Evolutionary conservation across 805 yeast genomes (phyloP), one percentile per base, ranked within the genome.

Genomic region (Saccharomycopsis fodiens): DNA sequence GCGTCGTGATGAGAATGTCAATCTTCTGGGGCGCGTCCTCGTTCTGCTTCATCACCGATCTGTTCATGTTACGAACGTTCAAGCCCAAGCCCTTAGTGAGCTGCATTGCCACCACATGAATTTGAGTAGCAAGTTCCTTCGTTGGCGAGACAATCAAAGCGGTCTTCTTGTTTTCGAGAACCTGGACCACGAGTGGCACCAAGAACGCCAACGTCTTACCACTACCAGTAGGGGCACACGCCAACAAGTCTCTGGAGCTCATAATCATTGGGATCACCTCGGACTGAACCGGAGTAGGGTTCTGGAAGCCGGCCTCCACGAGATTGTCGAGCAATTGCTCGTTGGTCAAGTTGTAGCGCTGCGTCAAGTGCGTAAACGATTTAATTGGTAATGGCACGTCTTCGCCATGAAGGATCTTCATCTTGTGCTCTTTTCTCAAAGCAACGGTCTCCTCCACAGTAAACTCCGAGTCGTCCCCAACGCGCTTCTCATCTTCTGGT

Each of bases 171-270:
- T 29, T 37, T 16, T 39, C 36, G 5, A 50, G 19, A 54, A 50
- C 21, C 17, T 85, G 93, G 15, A 50, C 44, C 17, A 93, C 63
- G 55, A 91, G 56, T 3, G 99, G 98, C 15, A 88, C 76, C 46
- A 85, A 66, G 59, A 84, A 93, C 25, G 97, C 95, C 41, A 93
- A 68, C 0, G 98, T 93, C 61, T 93, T 93, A 70, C 98, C 98
- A 3, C 97, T 87, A 55, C 98, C 98, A 1, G 98, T 93, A 39
- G 97, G 97, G 0, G 97, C 97, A 70, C 96, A 86, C 1, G 95
- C 95, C 36, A 93, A 69, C 29, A 93, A 60, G 59, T 91, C 97
- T 48, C 95, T 74, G 23, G 69, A 73, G 44, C 76, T 70, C 44
- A 87, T 64, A 12, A 85, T 64, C 7, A 78, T 68, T 2, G 98